Base-by-base conservation (phyloP, 495 filamentous ascomycete species). In the Staphylotrichum longicolle region DNA sequence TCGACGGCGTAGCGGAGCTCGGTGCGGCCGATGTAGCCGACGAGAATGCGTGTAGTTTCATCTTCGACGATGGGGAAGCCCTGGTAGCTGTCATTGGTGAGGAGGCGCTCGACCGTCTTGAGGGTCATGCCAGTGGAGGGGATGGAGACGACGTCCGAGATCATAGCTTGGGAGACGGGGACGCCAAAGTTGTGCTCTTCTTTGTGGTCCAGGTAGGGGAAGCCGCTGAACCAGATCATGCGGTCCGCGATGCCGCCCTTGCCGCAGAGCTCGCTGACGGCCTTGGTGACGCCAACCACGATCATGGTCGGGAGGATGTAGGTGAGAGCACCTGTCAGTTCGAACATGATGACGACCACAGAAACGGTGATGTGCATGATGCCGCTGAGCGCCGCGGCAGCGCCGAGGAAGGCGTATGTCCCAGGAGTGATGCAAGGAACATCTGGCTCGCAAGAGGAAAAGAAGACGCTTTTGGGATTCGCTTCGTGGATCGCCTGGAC, bases 171-270 rank as follows among this genome's bases (percentile, higher is more conserved):
- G 4, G 91, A 96, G 35, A 98, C 93, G 0, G 94, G 91, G 3
- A 98, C 94, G 41, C 93, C 93, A 73, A 98, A 97, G 52, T 91
- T 91, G 72, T 98, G 94, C 55, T 98, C 95, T 75, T 98, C 95
- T 72, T 98, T 98, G 74, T 91, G 96, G 75, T 98, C 94, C 4
- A 98, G 82, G 79, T 96, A 98, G 0, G 94, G 94, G 69, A 98
- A 97, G 15, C 94, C 94, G 69, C 90, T 98, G 80, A 97, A 96
- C 93, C 92, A 98, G 63, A 98, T 98, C 91, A 96, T 96, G 62
- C 94, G 88, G 73, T 98, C 94, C 11, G 94, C 94, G 58, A 98
- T 98, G 37, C 94, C 94, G 5, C 95, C 94, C 68, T 95, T 96
- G 32, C 92, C 90, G 69, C 96, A 96, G 15, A 92, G 83, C 59